Evolutionary conservation across 2,329 filamentous ascomycete genomes (phyloP), one percentile per base, ranked within the genome.

Genomic region (Diaporthe ampelina): DNA sequence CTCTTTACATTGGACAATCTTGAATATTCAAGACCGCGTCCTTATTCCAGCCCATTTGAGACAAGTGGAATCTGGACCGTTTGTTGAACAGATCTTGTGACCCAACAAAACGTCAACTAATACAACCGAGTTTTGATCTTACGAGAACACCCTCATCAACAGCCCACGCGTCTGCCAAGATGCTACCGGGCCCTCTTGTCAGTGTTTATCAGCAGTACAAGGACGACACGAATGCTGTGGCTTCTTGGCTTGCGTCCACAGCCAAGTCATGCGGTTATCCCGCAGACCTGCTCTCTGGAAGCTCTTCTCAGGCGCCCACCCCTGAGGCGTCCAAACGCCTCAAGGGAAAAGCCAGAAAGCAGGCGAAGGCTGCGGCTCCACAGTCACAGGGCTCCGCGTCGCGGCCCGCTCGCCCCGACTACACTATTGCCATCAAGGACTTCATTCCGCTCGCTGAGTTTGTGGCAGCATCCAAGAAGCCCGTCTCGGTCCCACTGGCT

Each of bases 171-270:
- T 43, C 59, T 32, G 26, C 10, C 19, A 50, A n/a, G 40, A 50
- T 65, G 59, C 43, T 65, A 17, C 40, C 59, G 1, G 17, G 4
- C 19, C 3, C 17, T 29, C 59, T 65, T 35, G 13, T 76, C 45
- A 80, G 82, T 70, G 78, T 78, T 1, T 86, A 86, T 74, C 79
- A 79, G 26, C 80, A 81, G 72, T 86, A 86, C 77, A 86, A 85
- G 74, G 73, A 81, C n/a, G 84, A 86, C 71, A 85, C 82, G 0
- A 78, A 85, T 50, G 78, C 80, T 3, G 80, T 87, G 13, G 84
- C 83, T 1, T 77, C 79, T 43, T 87, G 84, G 85, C 82, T 86
- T 10, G 84, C 83, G 3, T 82, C 81, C 1, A 86, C 84, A 0
- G 85, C 85, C 52, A 82, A 80, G 67, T 75, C 77, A 3, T 78